phyloP scores from a whole-genome alignment of 2,329 filamentous ascomycete genomes.

The Phyllosticta citrichinensis region DNA sequence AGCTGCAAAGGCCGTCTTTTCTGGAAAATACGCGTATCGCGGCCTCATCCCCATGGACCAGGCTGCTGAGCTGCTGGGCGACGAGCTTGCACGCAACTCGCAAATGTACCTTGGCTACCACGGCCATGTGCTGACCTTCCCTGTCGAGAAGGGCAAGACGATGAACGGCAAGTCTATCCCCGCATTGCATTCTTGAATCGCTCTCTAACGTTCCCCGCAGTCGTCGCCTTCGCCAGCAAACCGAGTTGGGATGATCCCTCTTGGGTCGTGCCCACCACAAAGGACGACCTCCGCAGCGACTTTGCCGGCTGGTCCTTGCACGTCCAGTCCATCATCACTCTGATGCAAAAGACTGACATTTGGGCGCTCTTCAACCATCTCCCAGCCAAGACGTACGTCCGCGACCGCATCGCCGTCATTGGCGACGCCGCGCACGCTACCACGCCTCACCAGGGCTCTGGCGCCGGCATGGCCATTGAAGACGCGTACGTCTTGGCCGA shows the following conservation, averaged over 20 bases:
- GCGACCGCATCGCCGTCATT: slow-evolving; percentile 32
- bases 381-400: slow-evolving; percentile 31
- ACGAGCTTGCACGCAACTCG: slow-evolving; percentile 38
- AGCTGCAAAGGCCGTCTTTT: slow-evolving; percentile 40
- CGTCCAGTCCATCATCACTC: slow-evolving; percentile 27
- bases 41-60: slow-evolving; percentile 50
- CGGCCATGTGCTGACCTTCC: slow-evolving; percentile 52
- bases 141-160: slow-evolving; percentile 45
- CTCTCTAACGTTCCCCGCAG: slow-evolving; percentile 5
- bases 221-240: slow-evolving; percentile 39
- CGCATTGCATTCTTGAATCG: background rate
- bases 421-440: slow-evolving; percentile 50
- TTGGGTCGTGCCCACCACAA: slow-evolving; percentile 32
- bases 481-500: slow-evolving; percentile 38
- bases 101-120: slow-evolving; percentile 49
- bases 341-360: slow-evolving; percentile 40
- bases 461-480: slow-evolving; percentile 48
- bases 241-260: slow-evolving; percentile 32
- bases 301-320: slow-evolving; percentile 34
- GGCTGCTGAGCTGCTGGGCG: slow-evolving; percentile 40
- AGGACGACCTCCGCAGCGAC: slow-evolving; percentile 31
- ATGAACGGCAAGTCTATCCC: slow-evolving; percentile 41
- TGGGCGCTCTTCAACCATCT: slow-evolving; percentile 42
- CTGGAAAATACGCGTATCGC: slow-evolving; percentile 52
- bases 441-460: slow-evolving; percentile 46